Conservation (phyloP, 2,329 filamentous ascomycete genomes). For the Fusarium sororula region DNA sequence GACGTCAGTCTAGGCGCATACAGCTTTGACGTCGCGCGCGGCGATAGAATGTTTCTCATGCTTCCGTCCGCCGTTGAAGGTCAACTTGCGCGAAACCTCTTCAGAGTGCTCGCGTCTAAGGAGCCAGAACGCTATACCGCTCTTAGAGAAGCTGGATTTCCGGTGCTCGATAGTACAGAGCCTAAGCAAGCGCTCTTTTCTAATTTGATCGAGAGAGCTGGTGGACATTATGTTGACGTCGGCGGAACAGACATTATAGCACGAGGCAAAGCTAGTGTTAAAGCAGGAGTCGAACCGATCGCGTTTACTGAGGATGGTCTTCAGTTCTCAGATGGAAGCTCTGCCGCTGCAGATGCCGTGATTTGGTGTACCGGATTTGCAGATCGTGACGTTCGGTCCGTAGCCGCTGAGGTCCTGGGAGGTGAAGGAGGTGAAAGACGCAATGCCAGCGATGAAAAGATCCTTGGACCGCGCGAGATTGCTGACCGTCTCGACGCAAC, state of each 20-base stretch:
- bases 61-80: conserved; percentile 2
- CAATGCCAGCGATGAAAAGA: fast-evolving
- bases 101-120: conserved; percentile 3
- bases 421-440: background rate
- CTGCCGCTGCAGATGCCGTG: background rate
- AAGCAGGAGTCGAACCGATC: background rate
- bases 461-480: background rate
- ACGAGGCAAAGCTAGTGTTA: conserved; percentile 1
- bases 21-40: background rate
- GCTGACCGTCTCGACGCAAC: conserved; percentile 8
- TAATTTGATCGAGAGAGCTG: conserved; percentile 18
- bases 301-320: conserved; percentile 6
- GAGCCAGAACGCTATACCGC: conserved; percentile 18
- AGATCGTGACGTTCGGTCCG: conserved; percentile 4
- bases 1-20: conserved; percentile 10
- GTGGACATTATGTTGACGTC: conserved; percentile 21
- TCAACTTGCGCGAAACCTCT: conserved; percentile 5
- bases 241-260: conserved; percentile 10
- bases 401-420: background rate
- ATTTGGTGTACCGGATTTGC: conserved; percentile 30
- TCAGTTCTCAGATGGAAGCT: conserved; percentile 13
- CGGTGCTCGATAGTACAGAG: conserved; percentile 4
- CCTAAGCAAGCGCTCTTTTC: background rate
- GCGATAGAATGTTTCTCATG: conserved; percentile 17
- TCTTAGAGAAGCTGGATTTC: conserved; percentile 5